Conservation (phyloP, 1,284 basidiomycete species). For the Fomes fomentarius region DNA sequence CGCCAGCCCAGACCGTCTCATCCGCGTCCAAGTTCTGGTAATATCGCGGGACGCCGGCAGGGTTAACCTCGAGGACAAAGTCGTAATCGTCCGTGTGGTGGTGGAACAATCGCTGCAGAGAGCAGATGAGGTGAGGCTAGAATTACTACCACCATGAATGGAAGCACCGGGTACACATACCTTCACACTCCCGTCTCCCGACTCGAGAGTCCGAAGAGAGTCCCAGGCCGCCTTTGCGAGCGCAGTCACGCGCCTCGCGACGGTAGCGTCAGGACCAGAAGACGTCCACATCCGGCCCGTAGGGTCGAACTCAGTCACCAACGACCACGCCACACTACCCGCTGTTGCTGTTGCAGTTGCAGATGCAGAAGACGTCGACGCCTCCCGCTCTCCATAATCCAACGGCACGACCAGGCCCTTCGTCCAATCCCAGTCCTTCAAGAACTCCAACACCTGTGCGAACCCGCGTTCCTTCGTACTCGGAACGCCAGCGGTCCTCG, state of each 20-base stretch:
- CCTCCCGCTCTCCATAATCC: slow-evolving; percentile 43
- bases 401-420: slow-evolving; percentile 65
- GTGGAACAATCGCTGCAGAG: slow-evolving; percentile 74
- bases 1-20: slow-evolving; percentile 45
- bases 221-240: slow-evolving; percentile 77
- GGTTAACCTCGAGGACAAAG: slow-evolving; percentile 79
- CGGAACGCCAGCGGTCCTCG: slow-evolving; percentile 46
- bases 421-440: slow-evolving; percentile 88
- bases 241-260: slow-evolving; percentile 70
- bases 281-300: slow-evolving; percentile 80
- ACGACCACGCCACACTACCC: slow-evolving; percentile 70
- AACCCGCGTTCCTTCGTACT: slow-evolving; percentile 84
- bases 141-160: too few relatives aligned
- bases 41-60: slow-evolving; percentile 72
- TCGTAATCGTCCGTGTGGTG: slow-evolving; percentile 89
- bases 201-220: slow-evolving; percentile 49
- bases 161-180: slow-evolving; percentile 37
- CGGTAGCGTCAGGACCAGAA: slow-evolving; percentile 63
- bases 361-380: slow-evolving; percentile 5
- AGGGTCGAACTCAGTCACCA: slow-evolving; percentile 82
- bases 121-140: neutral
- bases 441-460: slow-evolving; percentile 70
- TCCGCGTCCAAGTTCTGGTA: slow-evolving; percentile 64
- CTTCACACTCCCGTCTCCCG: slow-evolving; percentile 51
- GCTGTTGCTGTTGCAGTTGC: slow-evolving; percentile 30